Base-by-base conservation (phyloP, 192 early-diverging fungal species). In the Podila clonocystis region DNA sequence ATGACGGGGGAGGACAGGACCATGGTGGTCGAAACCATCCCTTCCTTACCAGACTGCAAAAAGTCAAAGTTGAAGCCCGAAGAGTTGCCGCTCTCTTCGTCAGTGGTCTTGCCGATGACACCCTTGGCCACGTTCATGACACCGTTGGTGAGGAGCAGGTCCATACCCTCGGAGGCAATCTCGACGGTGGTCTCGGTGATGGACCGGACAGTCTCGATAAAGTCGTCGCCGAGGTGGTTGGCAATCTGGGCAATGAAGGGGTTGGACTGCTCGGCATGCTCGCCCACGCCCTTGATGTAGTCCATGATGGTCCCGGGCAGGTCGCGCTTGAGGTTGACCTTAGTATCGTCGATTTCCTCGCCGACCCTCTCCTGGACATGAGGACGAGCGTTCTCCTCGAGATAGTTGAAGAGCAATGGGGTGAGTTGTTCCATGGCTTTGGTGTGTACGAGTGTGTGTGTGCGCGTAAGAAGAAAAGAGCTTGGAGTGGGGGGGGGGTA, bases 121-220 rank as follows among this genome's bases (percentile, higher is more conserved):
- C 63, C 67, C 26, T 62, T 61, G 45, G 77, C 67, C 34, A 80
- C 70, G 66, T 69, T 69, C 77, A 80, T 80, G 61, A 80, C 71
- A n/a, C 77, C 77, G 41, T 80, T 64, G 52, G 77, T 80, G 29
- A 80, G 36, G 64, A 80, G 57, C 38, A 73, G 62, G 34, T 80
- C 77, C 77, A 80, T 80, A 22, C 77, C 77, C 50, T 80, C 77
- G 5, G 77, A 72, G 38, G 77, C 77, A 11, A 62, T 65, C 28
- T 80, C 77, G 62, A 80, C 49, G 19, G 77, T 73, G 13, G 38
- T 2, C 2, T 80, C 62, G 4, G 77, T 80, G 41, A 80, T 52
- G 2, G 0, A 1, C 22, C 58, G 61, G 61, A 80, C 30, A 11
- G 49, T 60, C 9, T 80, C 77, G 13, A 80, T 41, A 58, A 80